Evolutionary conservation across 2,329 filamentous ascomycete species (phyloP), one percentile per base, ranked within the genome.

Genomic region (Delphinella strobiligena): DNA sequence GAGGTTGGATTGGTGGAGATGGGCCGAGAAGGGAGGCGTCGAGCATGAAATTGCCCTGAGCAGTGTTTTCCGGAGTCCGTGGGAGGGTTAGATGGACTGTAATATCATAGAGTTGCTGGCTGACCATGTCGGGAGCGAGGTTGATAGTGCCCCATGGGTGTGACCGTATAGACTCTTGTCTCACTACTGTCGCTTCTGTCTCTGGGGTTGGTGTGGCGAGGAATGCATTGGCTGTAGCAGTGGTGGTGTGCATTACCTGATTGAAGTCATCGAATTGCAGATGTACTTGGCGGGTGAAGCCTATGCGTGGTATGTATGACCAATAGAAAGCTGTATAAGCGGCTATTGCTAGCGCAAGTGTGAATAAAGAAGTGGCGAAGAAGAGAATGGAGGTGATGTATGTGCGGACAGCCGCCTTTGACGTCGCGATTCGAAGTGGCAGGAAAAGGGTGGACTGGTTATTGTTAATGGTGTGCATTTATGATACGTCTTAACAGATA

Each of bases 41-140:
- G 14, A 96, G 66, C 91, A 98, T 98, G 68, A 95, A 96, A 63
- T 96, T 96, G 19, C 91, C 91, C 11, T 74, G 73, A 2, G 72
- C 73, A 16, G 82, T 62, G 53, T 98, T 98, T 2, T 70, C 61
- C 0, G 76, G 78, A 2, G 85, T 91, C 31, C 80, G 78, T 14
- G 91, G 91, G 46, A 98, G 68, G 3, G 74, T 72, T 22, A 98
- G 69, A 16, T 75, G 68, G 1, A 96, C 69, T 4, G 74, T 71
- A 31, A 98, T 72, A 58, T 96, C 87, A 67, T 98, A 98, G 35
- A 79, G 72, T 58, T 95, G 89, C 34, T 75, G 69, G 14, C 75
- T 67, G 48, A 81, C 75, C 46, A 91, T 64, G 34, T 74, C 68
- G 15, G 66, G 50, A 48, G 48, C 43, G 10, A 80, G 56, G 14